Conservation (phyloP, 495 filamentous ascomycete species). For the Penicillium dipodomyicola region DNA sequence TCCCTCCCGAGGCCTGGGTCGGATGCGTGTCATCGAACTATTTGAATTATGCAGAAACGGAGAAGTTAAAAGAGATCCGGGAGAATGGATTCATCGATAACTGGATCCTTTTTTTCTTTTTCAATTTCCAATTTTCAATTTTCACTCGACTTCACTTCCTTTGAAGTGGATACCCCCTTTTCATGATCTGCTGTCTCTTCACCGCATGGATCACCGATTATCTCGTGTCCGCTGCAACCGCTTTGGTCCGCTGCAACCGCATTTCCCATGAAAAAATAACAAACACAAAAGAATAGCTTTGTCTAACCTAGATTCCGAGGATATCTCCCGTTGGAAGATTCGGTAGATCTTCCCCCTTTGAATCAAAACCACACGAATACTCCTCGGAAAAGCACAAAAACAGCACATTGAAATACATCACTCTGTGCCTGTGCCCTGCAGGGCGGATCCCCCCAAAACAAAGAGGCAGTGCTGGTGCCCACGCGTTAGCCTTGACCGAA, state of each 20-base stretch:
- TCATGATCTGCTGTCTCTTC: constrained; percentile 4
- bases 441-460: constrained; percentile 14
- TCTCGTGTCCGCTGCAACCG: constrained; percentile 31
- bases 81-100: constrained; percentile 16
- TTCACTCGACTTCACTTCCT: neutral
- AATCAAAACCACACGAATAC: neutral
- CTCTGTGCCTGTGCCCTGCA: constrained; percentile 28
- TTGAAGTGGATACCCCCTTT: constrained; percentile 3
- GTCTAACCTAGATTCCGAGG: neutral
- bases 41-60: constrained; percentile 12
- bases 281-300: constrained; percentile 12
- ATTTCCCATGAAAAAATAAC: constrained; percentile 6
- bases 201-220: constrained; percentile 15
- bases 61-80: constrained; percentile 14
- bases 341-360: neutral
- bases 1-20: too few relatives aligned
- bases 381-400: neutral
- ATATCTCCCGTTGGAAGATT: neutral
- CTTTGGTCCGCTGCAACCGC: constrained; percentile 30
- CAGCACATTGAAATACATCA: constrained; percentile 12
- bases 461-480: constrained; percentile 16
- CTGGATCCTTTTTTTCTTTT: neutral
- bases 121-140: neutral
- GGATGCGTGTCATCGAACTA: constrained; percentile 17
- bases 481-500: constrained; percentile 10